Conservation (phyloP, 768 basidiomycete genomes). For the Calocybe indica region DNA sequence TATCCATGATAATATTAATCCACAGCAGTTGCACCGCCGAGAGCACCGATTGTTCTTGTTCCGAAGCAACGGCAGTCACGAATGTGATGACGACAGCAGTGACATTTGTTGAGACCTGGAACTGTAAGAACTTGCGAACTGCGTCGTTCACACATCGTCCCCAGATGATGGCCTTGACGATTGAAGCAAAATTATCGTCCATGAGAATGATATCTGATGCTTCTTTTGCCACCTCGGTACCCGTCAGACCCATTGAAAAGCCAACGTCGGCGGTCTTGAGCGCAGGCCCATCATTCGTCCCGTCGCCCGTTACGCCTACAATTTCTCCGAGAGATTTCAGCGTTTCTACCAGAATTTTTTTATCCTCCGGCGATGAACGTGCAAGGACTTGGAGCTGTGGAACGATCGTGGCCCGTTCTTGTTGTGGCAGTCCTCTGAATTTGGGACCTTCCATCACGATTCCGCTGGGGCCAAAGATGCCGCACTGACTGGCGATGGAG, state of each 20-base stretch:
- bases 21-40: constrained; percentile 92
- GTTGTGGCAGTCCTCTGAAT: constrained; percentile 48
- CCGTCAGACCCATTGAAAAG: constrained; percentile 53
- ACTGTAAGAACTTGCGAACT: constrained; percentile 92
- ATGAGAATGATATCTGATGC: constrained; percentile 51
- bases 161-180: constrained; percentile 36
- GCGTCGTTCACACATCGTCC: constrained; percentile 96
- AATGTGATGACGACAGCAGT: constrained; percentile 91
- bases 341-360: constrained; percentile 17
- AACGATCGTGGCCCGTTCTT: constrained; percentile 39
- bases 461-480: constrained; percentile 34
- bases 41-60: constrained; percentile 68
- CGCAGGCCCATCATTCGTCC: constrained; percentile 56
- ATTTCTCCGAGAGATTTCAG: constrained; percentile 43
- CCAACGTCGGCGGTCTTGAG: constrained; percentile 50
- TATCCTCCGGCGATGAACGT: constrained; percentile 50
- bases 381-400: constrained; percentile 57
- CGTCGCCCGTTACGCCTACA: constrained; percentile 52
- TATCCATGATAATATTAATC: constrained; percentile 98
- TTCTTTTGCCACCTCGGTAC: constrained; percentile 50
- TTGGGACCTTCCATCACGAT: constrained; percentile 24
- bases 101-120: constrained; percentile 87
- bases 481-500: constrained; percentile 45
- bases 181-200: constrained; percentile 28
- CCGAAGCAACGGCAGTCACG: constrained; percentile 76